Base-by-base conservation (phyloP, 768 basidiomycete genomes). In the Psilocybe tampanensis region DNA sequence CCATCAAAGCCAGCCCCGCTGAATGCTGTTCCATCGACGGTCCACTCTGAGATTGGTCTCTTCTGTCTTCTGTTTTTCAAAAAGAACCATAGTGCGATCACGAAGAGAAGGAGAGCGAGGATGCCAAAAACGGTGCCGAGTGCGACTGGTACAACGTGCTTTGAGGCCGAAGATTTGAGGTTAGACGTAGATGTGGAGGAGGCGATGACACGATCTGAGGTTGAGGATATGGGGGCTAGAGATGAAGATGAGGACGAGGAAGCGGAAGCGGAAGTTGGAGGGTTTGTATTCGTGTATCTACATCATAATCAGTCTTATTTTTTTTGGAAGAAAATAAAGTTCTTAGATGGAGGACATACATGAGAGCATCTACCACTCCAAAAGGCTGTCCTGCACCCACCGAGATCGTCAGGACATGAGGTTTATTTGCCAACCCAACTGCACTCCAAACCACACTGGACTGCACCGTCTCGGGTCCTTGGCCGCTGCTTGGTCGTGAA, bases 381-480 rank as follows among this genome's bases (percentile, higher is more conserved):
- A 68, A 77, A 17, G 67, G 60, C 55, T 77, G 70, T 8, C 71
- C 72, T 3, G 59, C 54, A 7, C 73, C 74, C n/a, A 76, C 72
- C 9, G 73, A 77, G 32, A 79, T 68, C 22, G 68, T 62, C 22
- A 79, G 66, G 1, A 65, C 75, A 59, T 79, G 78, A 32, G 60
- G 61, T 9, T 66, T 67, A 44, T 77, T 71, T 15, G 58, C 48
- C 36, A 79, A 62, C 2, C 67, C 69, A 13, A 59, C 67, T 15
- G 70, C 69, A 34, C 69, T 65, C 78, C 78, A 79, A 2, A 77
- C 71, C 8, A 74, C 74, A 7, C 59, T 54, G 26, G 70, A 75
- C 55, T 66, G 67, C 19, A 75, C 74, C 18, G 76, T 76, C 58
- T 78, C 78, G 15, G 72, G 63, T 3, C 76, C 76, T 47, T 65